phyloP scores from a whole-genome alignment of 2,329 filamentous ascomycete genomes.

The Venturia effusa region DNA sequence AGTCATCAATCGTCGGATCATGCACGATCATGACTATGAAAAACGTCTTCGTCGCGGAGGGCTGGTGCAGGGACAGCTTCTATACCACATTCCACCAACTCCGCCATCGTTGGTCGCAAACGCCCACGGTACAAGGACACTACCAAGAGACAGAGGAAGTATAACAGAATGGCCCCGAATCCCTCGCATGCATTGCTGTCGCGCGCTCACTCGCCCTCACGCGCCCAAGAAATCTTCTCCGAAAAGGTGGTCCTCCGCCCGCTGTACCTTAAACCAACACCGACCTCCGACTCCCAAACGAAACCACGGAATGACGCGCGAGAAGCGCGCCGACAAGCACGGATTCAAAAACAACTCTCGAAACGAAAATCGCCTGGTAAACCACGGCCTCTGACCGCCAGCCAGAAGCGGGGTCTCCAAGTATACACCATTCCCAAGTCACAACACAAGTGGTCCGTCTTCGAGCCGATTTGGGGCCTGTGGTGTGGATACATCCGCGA shows the following conservation, averaged over 20 bases:
- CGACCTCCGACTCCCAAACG: constrained; percentile 38
- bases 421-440: constrained; percentile 64
- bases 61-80: too few species aligned
- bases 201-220: neutral
- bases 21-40: too few species aligned
- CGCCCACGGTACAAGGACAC: too few species aligned
- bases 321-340: constrained; percentile 40
- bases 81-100: too few species aligned
- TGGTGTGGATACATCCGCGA: constrained; percentile 84
- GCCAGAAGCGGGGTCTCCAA: constrained; percentile 60
- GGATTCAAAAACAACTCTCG: constrained; percentile 32
- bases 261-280: constrained; percentile 24
- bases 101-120: too few species aligned
- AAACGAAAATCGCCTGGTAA: constrained; percentile 29
- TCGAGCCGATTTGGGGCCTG: constrained; percentile 62
- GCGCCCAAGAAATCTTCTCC: neutral
- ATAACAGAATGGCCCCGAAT: neutral
- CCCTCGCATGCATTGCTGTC: neutral
- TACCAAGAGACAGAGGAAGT: too few species aligned
- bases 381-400: constrained; percentile 63
- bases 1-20: too few species aligned
- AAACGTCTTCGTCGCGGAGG: too few species aligned
- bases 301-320: constrained; percentile 34
- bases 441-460: constrained; percentile 62
- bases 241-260: constrained; percentile 7